Percentiles rank a stretch among this genome's conserved stretches.
phyloP scores from a whole-genome alignment of 2,329 filamentous ascomycete genomes.

The Talaromyces sp. region DNA sequence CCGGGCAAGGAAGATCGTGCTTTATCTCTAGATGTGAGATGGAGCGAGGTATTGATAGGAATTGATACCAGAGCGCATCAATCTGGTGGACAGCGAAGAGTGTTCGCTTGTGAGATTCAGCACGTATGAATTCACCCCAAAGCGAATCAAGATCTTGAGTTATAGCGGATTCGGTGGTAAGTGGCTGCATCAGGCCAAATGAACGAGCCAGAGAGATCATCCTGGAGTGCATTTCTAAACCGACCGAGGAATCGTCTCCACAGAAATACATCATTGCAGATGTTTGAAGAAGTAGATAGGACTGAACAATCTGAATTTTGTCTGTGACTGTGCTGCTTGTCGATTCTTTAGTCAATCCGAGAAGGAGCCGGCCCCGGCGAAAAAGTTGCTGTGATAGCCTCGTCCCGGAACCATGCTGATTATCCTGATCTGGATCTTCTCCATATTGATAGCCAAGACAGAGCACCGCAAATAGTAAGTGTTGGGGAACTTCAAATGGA shows the following conservation, averaged over 20 bases:
- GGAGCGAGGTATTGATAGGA: conserved; percentile 35
- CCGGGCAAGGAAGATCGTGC: conserved; percentile 46
- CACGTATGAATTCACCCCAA: conserved; percentile 42
- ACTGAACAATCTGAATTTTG: conserved; percentile 36
- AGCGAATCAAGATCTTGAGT: conserved; percentile 41
- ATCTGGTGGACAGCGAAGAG: conserved; percentile 49
- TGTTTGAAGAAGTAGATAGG: conserved; percentile 45
- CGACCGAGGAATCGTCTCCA: conserved; percentile 38
- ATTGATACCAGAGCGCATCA: conserved; percentile 50
- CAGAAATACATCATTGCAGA: conserved; percentile 50
- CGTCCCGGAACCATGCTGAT: conserved; percentile 28
- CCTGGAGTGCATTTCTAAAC: conserved; percentile 43
- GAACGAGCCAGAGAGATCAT: conserved; percentile 45
- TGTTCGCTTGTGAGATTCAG: conserved; percentile 48
- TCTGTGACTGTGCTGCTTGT: conserved; percentile 18
- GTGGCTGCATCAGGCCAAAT: conserved; percentile 40
- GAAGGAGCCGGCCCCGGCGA: conserved; percentile 32
- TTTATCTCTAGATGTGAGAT: conserved; percentile 48
- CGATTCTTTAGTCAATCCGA: conserved; percentile 24
- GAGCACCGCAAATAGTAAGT: conserved; percentile 42
- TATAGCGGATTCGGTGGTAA: conserved; percentile 12
- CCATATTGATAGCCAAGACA: conserved; percentile 45
- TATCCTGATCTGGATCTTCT: conserved; percentile 37
- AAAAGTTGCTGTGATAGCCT: conserved; percentile 39
- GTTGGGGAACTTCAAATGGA: conserved; percentile 17